Evolutionary conservation across 192 early-diverging fungal genomes (phyloP).

Genomic region (Podochytrium sp.): DNA sequence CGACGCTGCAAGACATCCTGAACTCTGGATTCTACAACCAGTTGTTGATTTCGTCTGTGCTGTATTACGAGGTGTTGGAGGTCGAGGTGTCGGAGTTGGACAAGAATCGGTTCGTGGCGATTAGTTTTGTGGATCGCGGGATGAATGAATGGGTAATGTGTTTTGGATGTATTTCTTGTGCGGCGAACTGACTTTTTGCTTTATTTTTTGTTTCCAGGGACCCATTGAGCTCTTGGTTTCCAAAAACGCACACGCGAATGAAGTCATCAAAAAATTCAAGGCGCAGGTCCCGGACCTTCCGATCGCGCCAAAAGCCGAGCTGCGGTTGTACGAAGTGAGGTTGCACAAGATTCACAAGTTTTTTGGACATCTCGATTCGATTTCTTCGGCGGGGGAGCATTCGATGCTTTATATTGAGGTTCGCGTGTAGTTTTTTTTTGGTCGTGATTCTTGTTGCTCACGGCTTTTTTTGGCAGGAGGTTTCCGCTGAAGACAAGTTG

Average conservation of each 20-base stretch:
- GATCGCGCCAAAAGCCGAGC: slow-evolving; percentile 19
- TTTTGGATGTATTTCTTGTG: slow-evolving; percentile 8
- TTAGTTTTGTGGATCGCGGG: slow-evolving; percentile 67
- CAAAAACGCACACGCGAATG: slow-evolving; percentile 49
- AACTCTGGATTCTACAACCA: slow-evolving; percentile 29
- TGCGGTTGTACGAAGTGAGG: slow-evolving; percentile 65
- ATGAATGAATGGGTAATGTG: slow-evolving; percentile 68
- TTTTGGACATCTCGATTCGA: slow-evolving; percentile 46
- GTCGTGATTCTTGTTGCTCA: neutral
- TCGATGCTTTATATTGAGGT: slow-evolving; percentile 64
- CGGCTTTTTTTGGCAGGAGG: neutral
- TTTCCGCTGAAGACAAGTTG: slow-evolving; percentile 22
- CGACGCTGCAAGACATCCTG: slow-evolving; percentile 64
- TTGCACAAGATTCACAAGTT: slow-evolving; percentile 52
- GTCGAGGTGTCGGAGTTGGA: slow-evolving; percentile 83
- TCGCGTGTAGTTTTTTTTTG: neutral
- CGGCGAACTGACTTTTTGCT: neutral
- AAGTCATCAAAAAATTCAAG: slow-evolving; percentile 50
- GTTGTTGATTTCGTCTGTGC: slow-evolving; percentile 39
- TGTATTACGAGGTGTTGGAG: slow-evolving; percentile 87
- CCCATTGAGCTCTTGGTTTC: slow-evolving; percentile 71
- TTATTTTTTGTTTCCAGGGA: slow-evolving; percentile 36
- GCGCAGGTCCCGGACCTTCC: slow-evolving; percentile 44
- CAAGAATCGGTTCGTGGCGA: slow-evolving; percentile 70
- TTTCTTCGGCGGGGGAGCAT: slow-evolving; percentile 48